phyloP scores from a whole-genome alignment of 768 basidiomycete species.

The Boletus coccyginus region DNA sequence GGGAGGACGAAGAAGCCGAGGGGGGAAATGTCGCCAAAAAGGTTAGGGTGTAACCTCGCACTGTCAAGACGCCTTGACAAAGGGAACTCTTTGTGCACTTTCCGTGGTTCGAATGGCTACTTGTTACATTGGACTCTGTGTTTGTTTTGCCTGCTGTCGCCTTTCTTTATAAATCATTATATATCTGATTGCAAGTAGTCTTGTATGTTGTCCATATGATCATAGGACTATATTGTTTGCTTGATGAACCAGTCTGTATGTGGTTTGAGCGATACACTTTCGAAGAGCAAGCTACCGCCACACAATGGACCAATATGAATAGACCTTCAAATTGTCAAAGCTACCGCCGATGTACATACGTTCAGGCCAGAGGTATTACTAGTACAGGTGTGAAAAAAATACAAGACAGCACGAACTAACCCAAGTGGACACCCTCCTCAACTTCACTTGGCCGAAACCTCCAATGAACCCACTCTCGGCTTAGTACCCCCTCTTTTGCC shows the following conservation, averaged over 20 bases:
- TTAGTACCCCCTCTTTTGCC: constrained; percentile 34
- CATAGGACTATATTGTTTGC: not conserved
- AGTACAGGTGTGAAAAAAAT: no score
- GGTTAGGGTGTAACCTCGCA: constrained; percentile 20
- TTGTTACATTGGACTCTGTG: not conserved
- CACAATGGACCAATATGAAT: not conserved
- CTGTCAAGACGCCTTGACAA: not conserved
- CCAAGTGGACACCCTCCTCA: no score
- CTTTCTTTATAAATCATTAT: constrained; percentile 19
- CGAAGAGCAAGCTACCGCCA: not conserved
- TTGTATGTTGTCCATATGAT: not conserved
- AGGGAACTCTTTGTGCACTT: not conserved
- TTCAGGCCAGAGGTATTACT: not conserved
- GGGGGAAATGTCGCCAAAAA: constrained; percentile 20
- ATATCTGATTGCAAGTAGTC: not conserved
- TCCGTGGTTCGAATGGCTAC: not conserved
- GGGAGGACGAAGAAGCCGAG: constrained; percentile 1
- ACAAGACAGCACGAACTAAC: no score
- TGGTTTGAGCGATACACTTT: not conserved
- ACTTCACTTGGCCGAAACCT: not conserved
- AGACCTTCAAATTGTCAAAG: not conserved
- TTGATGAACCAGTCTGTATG: not conserved
- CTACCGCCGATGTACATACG: not conserved
- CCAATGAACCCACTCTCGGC: not conserved
- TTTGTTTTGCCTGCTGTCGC: not conserved